Evolutionary conservation across 1,139 yeast genomes (phyloP), one percentile per base, ranked within the genome.

Genomic region (Protomyces inouyei): DNA sequence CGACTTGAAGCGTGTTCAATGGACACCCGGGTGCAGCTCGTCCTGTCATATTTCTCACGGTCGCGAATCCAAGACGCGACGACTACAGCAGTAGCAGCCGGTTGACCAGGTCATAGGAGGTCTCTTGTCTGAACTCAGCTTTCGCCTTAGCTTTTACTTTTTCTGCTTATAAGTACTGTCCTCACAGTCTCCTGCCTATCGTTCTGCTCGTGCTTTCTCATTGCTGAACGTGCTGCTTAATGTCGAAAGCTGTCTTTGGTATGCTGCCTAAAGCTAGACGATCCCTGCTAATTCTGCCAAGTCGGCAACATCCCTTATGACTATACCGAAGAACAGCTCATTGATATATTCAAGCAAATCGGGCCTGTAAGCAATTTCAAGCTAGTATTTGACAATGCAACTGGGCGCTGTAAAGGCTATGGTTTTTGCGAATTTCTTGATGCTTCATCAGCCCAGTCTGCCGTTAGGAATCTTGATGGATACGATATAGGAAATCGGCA

Each of bases 331-430:
- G 96, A 90, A 71, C 97, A 92, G 75, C 87, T 92, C 28, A 76
- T 85, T 75, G 72, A 70, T 61, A 64, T 60, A 25, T 64, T 57
- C 37, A 52, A n/a, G 23, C 67, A 70, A 91, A 87, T 68, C 1
- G 98, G 98, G 0, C 97, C 98, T 0, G 95, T 93, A 2, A 82
- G 83, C 52, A 85, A 83, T 67, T 78, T 90, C 68, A 85, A 87
- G 73, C 80, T 92, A 71, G 81, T 89, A 73, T 89, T 92, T 73
- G 98, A 92, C 74, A 87, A 88, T 54, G 85, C 85, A 66, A 90
- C 96, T 0, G 98, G 98, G 2, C 87, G 86, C 72, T 88, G 96
- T 18, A 90, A 87, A 74, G 98, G 98, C 0, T 89, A 84, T 74
- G 97, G 96, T 2, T 88, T 87, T 71, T 86, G 92, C 23, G 92